Percentiles rank a stretch among this genome's conserved stretches.
phyloP scores from a whole-genome alignment of 176 grass and related monocot genomes.

The Carex littledalei region DNA sequence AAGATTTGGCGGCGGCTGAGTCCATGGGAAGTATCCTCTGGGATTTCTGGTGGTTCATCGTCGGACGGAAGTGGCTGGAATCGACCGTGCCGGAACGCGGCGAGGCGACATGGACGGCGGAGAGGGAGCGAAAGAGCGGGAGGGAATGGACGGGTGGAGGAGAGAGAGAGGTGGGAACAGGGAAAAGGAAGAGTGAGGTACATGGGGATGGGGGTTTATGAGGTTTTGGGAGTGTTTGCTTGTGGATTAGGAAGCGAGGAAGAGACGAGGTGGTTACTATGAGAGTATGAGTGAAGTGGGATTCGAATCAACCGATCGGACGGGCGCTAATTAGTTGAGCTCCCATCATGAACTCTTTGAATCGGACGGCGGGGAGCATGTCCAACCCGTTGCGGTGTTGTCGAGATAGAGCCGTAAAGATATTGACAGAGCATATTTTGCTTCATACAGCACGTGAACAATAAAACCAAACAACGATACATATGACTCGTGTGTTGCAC shows the following conservation, averaged over 20 bases:
- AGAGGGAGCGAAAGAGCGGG: slow-evolving; percentile 1
- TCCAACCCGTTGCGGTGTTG: no score
- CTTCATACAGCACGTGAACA: no score
- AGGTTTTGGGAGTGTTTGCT: background rate
- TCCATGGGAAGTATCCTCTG: slow-evolving; percentile 81
- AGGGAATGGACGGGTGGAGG: slow-evolving; percentile 29
- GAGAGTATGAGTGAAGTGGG: background rate
- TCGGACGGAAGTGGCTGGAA: slow-evolving; percentile 58
- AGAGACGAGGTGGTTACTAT: background rate
- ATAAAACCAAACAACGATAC: no score
- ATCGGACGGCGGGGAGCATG: background rate
- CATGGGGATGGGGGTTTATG: slow-evolving; percentile 13
- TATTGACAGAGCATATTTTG: no score
- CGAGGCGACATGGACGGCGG: slow-evolving; percentile 34
- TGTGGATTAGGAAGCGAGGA: slow-evolving; percentile 22
- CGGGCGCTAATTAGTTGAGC: background rate
- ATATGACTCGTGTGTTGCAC: no score
- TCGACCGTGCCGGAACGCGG: slow-evolving; percentile 23
- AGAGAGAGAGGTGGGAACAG: slow-evolving; percentile 7
- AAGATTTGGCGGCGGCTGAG: slow-evolving; percentile 62
- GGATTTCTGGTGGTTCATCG: slow-evolving; percentile 75
- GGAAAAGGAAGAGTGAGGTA: background rate
- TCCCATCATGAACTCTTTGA: background rate
- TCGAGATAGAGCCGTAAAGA: no score
- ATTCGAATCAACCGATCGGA: background rate